Conservation (phyloP, 2,329 filamentous ascomycete species). For the Apiospora koreana region DNA sequence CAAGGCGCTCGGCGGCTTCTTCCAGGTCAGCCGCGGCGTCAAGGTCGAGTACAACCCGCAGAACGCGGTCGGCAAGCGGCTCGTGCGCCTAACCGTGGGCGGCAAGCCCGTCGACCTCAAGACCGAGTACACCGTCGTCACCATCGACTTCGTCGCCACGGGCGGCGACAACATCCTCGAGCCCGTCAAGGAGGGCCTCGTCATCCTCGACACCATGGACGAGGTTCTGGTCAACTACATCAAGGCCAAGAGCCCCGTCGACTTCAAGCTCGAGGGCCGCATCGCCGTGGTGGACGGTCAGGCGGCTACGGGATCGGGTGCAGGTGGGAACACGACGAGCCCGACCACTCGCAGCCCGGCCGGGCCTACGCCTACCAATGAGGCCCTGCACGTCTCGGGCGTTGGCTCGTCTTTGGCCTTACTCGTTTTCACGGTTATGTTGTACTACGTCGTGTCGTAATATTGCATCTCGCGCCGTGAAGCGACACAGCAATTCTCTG, state of each 20-base stretch:
- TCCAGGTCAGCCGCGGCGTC: constrained; percentile 61
- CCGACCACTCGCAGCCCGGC: background rate
- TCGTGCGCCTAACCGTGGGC: constrained; percentile 54
- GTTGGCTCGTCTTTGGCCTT: background rate
- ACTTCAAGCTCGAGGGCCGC: constrained; percentile 49
- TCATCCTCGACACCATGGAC: constrained; percentile 50
- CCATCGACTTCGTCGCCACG: constrained; percentile 62
- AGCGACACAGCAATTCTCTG: background rate
- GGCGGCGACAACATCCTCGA: constrained; percentile 64
- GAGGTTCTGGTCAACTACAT: constrained; percentile 53
- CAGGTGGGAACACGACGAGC: background rate
- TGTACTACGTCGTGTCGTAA: constrained; percentile 4
- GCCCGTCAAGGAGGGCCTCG: constrained; percentile 33
- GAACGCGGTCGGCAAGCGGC: constrained; percentile 47
- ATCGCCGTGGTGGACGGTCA: constrained; percentile 36
- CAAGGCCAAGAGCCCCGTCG: constrained; percentile 46
- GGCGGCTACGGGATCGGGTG: background rate
- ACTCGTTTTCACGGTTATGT: background rate
- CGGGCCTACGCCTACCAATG: background rate
- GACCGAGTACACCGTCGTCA: constrained; percentile 57
- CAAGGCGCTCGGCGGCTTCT: constrained; percentile 55
- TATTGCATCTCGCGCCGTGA: background rate
- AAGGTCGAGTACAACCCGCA: constrained; percentile 58
- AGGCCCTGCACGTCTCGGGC: background rate
- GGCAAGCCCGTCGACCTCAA: constrained; percentile 47